Percentiles rank a stretch among this genome's conserved stretches.
These are phyloP conservation scores for Dioscorea alata DNA, from an alignment of 106 monocot species.

Conservation along the genomic window DNA sequence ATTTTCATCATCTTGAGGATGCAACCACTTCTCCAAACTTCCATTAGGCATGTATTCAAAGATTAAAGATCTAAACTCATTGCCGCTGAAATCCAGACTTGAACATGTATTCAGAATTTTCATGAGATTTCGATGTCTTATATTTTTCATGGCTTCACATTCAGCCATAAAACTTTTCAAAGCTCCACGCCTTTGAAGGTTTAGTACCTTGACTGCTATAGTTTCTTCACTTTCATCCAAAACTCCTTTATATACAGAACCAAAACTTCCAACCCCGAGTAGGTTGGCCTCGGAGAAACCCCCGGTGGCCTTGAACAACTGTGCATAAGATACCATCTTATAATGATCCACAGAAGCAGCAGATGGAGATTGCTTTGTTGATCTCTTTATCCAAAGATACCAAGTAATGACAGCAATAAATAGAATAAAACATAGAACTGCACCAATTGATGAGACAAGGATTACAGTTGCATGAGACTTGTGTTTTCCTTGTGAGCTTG, in stretches of 20 bases:
- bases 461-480: neutral
- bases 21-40: conserved; percentile 15
- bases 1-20: neutral
- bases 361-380: neutral
- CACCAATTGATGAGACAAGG: neutral
- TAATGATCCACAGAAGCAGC: neutral
- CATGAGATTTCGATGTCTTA: conserved; percentile 1
- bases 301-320: neutral
- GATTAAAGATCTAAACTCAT: conserved; percentile 8
- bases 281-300: neutral
- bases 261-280: conserved; percentile 4
- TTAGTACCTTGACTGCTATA: conserved; percentile 5
- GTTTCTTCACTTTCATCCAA: neutral
- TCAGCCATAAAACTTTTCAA: conserved; percentile 5
- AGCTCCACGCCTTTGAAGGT: neutral
- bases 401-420: neutral
- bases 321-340: neutral
- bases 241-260: conserved; percentile 1
- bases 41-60: conserved; percentile 18
- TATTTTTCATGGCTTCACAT: conserved; percentile 11
- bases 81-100: neutral
- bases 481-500: neutral
- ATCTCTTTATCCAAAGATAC: neutral
- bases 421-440: neutral
- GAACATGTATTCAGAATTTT: conserved; percentile 4